Evolutionary conservation across 805 yeast genomes (phyloP), one percentile per base, ranked within the genome.

Genomic region (Kazachstania viticola): DNA sequence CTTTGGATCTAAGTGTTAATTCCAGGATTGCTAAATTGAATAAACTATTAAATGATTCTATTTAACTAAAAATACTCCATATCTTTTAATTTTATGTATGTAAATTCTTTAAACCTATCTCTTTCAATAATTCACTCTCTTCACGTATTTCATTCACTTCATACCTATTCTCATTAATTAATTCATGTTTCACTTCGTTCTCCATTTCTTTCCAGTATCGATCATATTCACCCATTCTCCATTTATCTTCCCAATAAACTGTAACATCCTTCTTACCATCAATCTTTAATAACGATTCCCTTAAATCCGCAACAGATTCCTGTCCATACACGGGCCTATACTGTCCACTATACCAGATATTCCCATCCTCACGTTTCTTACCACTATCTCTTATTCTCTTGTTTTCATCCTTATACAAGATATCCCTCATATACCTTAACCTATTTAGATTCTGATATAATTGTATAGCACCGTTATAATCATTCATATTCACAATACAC

Each of bases 1-100:
- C 97, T 42, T 95, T 85, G 51, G 98, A 91, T 65, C 71, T 88
- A 60, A 79, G 94, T 38, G 74, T 91, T 47, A 69, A 87, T 38
- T 62, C 81, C 56, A 85, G 79, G 71, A 75, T 91, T 57, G 68
- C 81, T 60, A 84, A 74, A 67, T 77, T 87, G 64, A 91, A 91
- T 80, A 75, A 80, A 62, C 75, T 79, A 48, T 75, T 91, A 60
- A 67, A 71, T 49, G 95, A 88, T 69, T 68, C 94, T 42, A 71
- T 87, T 63, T 88, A 79, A 67, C 14, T n/a, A 15, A 14, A 6
- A 14, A 5, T 21, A 15, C n/a, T 23, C 17, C 15, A 4, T 15
- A 21, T 15, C 8, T 28, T 16, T 16, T n/a, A 15, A n/a, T 18
- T 21, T 16, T 31, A 15, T 32, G 23, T 17, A 17, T 24, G 17